phyloP scores from a whole-genome alignment of 1,284 basidiomycete genomes.

The Marasmius tenuissimus region DNA sequence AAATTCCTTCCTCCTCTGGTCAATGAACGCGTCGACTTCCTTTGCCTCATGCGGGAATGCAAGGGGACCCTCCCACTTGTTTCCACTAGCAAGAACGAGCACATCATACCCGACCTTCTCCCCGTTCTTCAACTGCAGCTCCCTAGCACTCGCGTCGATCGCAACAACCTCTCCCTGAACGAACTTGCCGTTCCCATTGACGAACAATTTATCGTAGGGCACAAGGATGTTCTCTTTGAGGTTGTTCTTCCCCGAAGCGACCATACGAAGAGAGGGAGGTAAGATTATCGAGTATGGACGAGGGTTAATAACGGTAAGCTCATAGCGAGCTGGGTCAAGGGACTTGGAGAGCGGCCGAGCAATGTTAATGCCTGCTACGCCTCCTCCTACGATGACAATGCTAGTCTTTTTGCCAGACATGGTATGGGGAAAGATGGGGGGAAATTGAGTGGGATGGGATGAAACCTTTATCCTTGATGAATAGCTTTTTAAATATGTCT shows the following conservation, averaged over 20 bases:
- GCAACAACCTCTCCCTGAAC: slow-evolving; percentile 42
- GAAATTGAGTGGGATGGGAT: too few relatives aligned
- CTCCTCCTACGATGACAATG: slow-evolving; percentile 47
- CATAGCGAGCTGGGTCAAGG: slow-evolving; percentile 34
- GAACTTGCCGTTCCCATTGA: slow-evolving; percentile 43
- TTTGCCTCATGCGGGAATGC: slow-evolving; percentile 41
- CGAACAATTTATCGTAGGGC: slow-evolving; percentile 46
- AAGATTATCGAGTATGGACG: slow-evolving; percentile 37
- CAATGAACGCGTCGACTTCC: slow-evolving; percentile 39
- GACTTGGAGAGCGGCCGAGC: slow-evolving; percentile 35
- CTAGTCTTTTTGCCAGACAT: slow-evolving; percentile 7
- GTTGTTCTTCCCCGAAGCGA: slow-evolving; percentile 34
- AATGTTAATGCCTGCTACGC: slow-evolving; percentile 32
- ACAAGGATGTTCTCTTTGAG: slow-evolving; percentile 40
- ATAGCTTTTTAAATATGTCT: too few relatives aligned
- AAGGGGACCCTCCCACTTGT: slow-evolving; percentile 51
- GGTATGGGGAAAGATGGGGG: neutral
- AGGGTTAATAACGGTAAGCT: slow-evolving; percentile 40
- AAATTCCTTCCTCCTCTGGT: slow-evolving; percentile 45
- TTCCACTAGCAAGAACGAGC: slow-evolving; percentile 60
- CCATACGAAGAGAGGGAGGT: slow-evolving; percentile 36
- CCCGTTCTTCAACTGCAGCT: slow-evolving; percentile 46
- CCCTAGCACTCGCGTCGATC: slow-evolving; percentile 41
- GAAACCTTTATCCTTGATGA: too few relatives aligned
- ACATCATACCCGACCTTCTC: slow-evolving; percentile 49